Conservation (phyloP, 192 early-diverging fungal genomes). For the Rhizoclosmatium globosum region DNA sequence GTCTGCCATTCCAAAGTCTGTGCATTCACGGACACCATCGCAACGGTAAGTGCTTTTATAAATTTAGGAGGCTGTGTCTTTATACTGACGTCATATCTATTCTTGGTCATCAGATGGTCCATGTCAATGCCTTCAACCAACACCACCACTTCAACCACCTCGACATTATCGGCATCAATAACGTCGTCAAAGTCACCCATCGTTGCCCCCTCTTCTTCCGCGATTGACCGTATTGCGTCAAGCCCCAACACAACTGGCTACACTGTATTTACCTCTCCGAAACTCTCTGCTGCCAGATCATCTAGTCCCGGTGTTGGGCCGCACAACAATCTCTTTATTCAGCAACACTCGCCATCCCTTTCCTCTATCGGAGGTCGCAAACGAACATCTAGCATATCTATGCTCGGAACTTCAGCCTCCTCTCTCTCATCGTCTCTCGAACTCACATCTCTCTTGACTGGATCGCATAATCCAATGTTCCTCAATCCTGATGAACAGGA, state of each 20-base stretch:
- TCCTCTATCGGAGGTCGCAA: not conserved
- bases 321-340: not conserved
- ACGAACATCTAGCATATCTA: conserved; percentile 25
- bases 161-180: not conserved
- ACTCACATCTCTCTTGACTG: not conserved
- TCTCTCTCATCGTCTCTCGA: conserved; percentile 31
- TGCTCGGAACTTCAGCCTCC: not conserved
- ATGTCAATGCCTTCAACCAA: not conserved
- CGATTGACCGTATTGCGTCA: conserved; percentile 10
- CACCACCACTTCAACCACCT: not conserved
- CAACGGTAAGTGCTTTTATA: not conserved
- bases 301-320: not conserved
- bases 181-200: not conserved
- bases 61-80: not conserved
- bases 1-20: not conserved
- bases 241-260: not conserved
- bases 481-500: not conserved
- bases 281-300: conserved; percentile 13
- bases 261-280: conserved; percentile 8
- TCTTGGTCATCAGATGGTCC: conserved; percentile 19
- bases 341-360: not conserved
- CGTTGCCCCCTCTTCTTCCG: not conserved
- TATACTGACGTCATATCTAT: not conserved
- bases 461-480: not conserved
- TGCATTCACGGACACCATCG: not conserved